These are phyloP conservation scores for Rhizopus arrhizus DNA, from an alignment of 371 early-diverging fungal genomes.

Conservation along the genomic window DNA sequence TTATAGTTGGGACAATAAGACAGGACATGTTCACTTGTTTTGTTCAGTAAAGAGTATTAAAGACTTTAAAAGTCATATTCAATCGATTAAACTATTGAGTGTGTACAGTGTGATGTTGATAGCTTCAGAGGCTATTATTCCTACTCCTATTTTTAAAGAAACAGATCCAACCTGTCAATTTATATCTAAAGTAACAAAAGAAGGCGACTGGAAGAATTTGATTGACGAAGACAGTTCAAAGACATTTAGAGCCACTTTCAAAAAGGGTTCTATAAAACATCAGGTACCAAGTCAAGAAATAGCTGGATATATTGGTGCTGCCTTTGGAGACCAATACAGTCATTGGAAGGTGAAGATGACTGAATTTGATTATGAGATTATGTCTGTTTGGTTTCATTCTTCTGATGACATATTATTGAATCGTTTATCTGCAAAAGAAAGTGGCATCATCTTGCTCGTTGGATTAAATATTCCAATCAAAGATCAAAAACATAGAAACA, in stretches of 20 bases:
- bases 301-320: slow-evolving; percentile 38
- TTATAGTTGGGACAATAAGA: slow-evolving; percentile 23
- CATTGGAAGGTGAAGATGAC: slow-evolving; percentile 48
- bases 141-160: slow-evolving; percentile 21
- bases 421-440: slow-evolving; percentile 1
- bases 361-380: slow-evolving; percentile 34
- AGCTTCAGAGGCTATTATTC: slow-evolving; percentile 26
- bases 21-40: slow-evolving; percentile 36
- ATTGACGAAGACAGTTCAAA: slow-evolving; percentile 8
- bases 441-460: slow-evolving; percentile 19
- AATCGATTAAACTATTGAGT: slow-evolving; percentile 18
- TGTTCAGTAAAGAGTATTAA: slow-evolving; percentile 3
- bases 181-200: slow-evolving; percentile 20
- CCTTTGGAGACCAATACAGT: slow-evolving; percentile 26
- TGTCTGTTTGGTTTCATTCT: slow-evolving; percentile 30
- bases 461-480: slow-evolving; percentile 33
- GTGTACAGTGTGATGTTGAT: slow-evolving; percentile 31
- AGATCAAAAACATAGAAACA: slow-evolving; percentile 38
- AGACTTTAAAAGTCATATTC: slow-evolving; percentile 10
- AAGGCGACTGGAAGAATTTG: slow-evolving; percentile 22
- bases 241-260: slow-evolving; percentile 46
- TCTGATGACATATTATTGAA: slow-evolving; percentile 2
- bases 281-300: slow-evolving; percentile 28
- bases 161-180: slow-evolving; percentile 25
- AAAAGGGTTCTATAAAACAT: slow-evolving; percentile 37